Evolutionary conservation across 169 alveolate genomes (phyloP), one percentile per base, ranked within the genome.

Genomic region (Amoebophrya sp.): DNA sequence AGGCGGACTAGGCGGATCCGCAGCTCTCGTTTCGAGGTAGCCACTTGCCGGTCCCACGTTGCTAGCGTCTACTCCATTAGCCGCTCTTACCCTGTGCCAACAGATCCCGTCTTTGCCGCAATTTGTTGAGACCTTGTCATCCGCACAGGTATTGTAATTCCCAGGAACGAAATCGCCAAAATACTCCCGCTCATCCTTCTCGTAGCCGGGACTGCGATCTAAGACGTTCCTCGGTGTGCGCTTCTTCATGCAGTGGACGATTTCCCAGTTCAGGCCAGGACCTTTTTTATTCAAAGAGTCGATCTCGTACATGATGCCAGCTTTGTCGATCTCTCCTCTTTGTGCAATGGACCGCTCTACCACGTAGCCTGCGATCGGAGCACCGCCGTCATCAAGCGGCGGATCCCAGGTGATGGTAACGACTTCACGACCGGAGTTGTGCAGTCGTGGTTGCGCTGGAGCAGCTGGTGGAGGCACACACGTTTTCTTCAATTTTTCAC

Each of bases 261-360:
- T 41, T 29, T 10, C 65, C 78, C 78, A 90, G 41, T 36, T 65
- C 36, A 41, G 38, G 12, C 41, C 47, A 10, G 78, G 41, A 40
- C 92, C 78, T 40, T 26, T 41, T 39, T 29, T 0, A 36, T n/a
- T 14, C n/a, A 53, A 23, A 6, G 65, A 47, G 29, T 47, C 18
- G 65, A 12, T 47, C 18, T 47, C 65, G 6, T 47, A 6, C 29
- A 18, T 6, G 65, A 47, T 47, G 65, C 6, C 29, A 18, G 65
- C 65, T 6, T 47, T 47, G 65, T 47, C 65, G 34, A 40, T 90
- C 38, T 53, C 65, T 18, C 92, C 92, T 0, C 83, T 29, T 0
- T 0, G 26, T 40, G 92, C 18, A n/a, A 90, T 38, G 41, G 92
- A 53, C 0, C 92, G 92, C 92, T 90, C 83, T 41, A 90, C 92